These are phyloP conservation scores for Trichoderma reesei DNA, from an alignment of 495 filamentous ascomycete species.

Conservation along the genomic window DNA sequence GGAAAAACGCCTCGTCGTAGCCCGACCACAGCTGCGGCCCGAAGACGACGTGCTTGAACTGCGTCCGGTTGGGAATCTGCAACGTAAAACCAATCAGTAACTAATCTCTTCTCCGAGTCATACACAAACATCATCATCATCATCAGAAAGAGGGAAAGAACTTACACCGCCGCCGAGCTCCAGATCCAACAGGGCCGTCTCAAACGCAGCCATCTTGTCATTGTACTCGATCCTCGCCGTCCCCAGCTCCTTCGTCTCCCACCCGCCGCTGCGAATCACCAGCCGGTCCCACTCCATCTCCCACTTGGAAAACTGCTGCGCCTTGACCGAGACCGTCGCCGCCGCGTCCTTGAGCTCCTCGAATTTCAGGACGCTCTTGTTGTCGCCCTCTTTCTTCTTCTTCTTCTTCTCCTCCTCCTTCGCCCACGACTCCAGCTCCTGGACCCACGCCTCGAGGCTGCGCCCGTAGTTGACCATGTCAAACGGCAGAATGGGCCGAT, in stretches of 20 bases:
- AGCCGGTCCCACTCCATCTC: constrained; percentile 58
- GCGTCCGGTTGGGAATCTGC: constrained; percentile 76
- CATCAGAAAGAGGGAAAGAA: constrained; percentile 13
- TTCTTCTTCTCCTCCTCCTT: constrained; percentile 34
- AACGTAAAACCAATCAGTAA: not conserved
- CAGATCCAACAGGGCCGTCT: constrained; percentile 72
- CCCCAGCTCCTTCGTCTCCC: constrained; percentile 56
- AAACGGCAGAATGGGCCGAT: constrained; percentile 72
- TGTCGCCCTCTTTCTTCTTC: too few relatives aligned
- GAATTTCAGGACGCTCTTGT: constrained; percentile 39
- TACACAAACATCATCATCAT: too few relatives aligned
- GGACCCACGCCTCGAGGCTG: constrained; percentile 49
- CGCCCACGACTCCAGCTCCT: constrained; percentile 56
- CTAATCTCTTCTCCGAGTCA: not conserved
- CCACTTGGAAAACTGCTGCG: constrained; percentile 61
- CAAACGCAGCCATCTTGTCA: constrained; percentile 64
- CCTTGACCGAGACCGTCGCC: constrained; percentile 45
- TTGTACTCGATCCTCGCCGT: constrained; percentile 60
- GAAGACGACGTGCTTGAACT: constrained; percentile 91
- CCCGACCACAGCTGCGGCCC: constrained; percentile 73
- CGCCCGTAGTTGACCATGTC: constrained; percentile 58
- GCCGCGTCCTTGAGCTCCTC: constrained; percentile 51
- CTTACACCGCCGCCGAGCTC: constrained; percentile 60
- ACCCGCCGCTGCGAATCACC: constrained; percentile 55
- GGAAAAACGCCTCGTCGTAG: constrained; percentile 70